phyloP scores from a whole-genome alignment of 73 alveolate species.

The Symbiodinium pilosum region DNA sequence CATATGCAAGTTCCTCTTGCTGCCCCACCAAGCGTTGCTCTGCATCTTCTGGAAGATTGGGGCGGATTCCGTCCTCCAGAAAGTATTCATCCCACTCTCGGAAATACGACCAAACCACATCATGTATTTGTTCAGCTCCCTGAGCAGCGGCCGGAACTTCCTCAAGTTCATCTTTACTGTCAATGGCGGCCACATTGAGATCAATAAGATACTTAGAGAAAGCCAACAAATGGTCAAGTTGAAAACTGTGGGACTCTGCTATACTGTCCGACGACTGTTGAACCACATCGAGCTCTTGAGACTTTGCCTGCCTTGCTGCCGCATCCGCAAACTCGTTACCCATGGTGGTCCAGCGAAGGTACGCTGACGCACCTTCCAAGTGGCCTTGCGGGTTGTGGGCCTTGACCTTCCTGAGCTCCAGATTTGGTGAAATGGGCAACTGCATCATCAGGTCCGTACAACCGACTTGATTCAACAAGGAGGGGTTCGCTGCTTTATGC shows the following conservation, averaged over 20 bases:
- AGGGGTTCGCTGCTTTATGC: neutral
- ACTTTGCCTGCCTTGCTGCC: neutral
- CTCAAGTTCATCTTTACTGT: neutral
- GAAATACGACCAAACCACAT: no score
- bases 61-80: no score
- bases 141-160: no score
- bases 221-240: neutral
- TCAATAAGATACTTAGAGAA: neutral
- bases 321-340: neutral
- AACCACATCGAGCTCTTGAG: neutral
- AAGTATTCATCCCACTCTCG: no score
- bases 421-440: neutral
- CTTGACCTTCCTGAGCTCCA: neutral
- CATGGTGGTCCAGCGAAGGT: neutral
- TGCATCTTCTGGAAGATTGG: no score
- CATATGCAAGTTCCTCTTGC: no score
- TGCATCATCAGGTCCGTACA: neutral
- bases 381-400: neutral
- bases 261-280: neutral
- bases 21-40: no score
- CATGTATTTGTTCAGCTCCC: no score
- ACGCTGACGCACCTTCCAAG: neutral
- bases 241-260: neutral
- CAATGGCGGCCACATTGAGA: neutral
- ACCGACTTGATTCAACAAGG: no score